phyloP scores from a whole-genome alignment of 495 filamentous ascomycete species.

The Tuber umbilicatum region DNA sequence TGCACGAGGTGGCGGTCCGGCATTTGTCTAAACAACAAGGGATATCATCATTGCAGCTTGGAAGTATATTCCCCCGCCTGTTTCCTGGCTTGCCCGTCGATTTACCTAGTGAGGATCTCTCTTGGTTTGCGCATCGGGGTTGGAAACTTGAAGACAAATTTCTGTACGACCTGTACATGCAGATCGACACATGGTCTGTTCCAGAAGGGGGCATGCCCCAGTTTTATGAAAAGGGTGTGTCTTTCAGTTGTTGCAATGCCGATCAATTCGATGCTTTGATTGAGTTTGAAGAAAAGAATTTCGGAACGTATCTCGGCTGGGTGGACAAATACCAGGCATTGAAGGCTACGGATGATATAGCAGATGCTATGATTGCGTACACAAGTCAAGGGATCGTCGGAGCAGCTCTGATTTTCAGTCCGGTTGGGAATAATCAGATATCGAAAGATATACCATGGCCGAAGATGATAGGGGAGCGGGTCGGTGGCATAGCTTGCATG shows the following conservation, averaged over 20 bases:
- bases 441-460: slow-evolving; percentile 57
- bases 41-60: slow-evolving; percentile 53
- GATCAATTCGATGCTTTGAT: slow-evolving; percentile 52
- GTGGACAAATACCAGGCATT: slow-evolving; percentile 41
- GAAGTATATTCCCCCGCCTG: slow-evolving; percentile 57
- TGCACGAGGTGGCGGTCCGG: slow-evolving; percentile 52
- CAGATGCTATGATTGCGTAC: slow-evolving; percentile 40
- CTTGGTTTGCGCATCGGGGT: slow-evolving; percentile 55
- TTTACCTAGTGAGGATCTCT: slow-evolving; percentile 46
- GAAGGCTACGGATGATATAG: slow-evolving; percentile 41
- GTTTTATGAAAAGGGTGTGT: slow-evolving; percentile 40
- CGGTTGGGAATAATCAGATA: slow-evolving; percentile 49
- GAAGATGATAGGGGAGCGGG: slow-evolving; percentile 49
- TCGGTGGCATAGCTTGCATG: slow-evolving; percentile 57
- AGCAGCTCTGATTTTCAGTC: slow-evolving; percentile 52
- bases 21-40: slow-evolving; percentile 52
- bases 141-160: slow-evolving; percentile 52
- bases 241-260: slow-evolving; percentile 49
- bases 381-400: slow-evolving; percentile 47
- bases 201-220: slow-evolving; percentile 42
- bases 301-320: slow-evolving; percentile 41
- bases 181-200: slow-evolving; percentile 50
- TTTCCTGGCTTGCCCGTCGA: slow-evolving; percentile 52
- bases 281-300: slow-evolving; percentile 50
- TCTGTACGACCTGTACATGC: slow-evolving; percentile 54